Conservation (phyloP, 257 asterid genomes). For the Jaltomata sinuosa region DNA sequence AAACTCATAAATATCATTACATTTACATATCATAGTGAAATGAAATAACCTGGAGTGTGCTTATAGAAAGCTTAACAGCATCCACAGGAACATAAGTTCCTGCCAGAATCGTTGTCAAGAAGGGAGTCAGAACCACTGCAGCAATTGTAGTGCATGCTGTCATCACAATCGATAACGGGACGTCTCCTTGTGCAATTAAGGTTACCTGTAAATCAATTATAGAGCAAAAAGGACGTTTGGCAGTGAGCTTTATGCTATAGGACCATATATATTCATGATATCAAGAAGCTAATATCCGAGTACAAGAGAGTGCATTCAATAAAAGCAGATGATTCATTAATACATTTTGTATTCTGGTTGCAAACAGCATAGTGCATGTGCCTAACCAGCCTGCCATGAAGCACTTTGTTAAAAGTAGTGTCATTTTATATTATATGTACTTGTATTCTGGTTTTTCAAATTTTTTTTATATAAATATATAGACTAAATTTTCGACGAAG, state of each 20-base stretch:
- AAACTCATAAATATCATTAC: not conserved
- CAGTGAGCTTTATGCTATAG: not conserved
- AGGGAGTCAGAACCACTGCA: conserved; percentile 84
- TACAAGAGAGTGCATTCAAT: not conserved
- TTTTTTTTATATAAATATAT: too few relatives aligned
- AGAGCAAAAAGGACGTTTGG: conserved; percentile 16
- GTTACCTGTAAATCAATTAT: conserved; percentile 75
- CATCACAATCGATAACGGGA: conserved; percentile 80
- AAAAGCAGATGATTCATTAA: not conserved
- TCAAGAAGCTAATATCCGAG: not conserved
- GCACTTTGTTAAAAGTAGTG: too few relatives aligned
- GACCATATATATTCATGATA: not conserved
- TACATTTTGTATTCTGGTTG: too few relatives aligned
- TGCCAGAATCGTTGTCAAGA: conserved; percentile 65
- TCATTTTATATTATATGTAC: too few relatives aligned
- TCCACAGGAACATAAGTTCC: conserved; percentile 80
- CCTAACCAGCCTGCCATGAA: too few relatives aligned
- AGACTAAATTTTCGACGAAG: too few relatives aligned
- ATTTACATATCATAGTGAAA: not conserved
- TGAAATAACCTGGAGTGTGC: conserved; percentile 76
- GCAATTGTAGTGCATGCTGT: conserved; percentile 80
- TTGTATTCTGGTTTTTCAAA: too few relatives aligned
- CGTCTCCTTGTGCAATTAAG: conserved; percentile 86
- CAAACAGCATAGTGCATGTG: too few relatives aligned
- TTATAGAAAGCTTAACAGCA: conserved; percentile 64